These are phyloP conservation scores for Gymnopus androsaceus DNA, from an alignment of 1,284 basidiomycete species.

Conservation along the genomic window DNA sequence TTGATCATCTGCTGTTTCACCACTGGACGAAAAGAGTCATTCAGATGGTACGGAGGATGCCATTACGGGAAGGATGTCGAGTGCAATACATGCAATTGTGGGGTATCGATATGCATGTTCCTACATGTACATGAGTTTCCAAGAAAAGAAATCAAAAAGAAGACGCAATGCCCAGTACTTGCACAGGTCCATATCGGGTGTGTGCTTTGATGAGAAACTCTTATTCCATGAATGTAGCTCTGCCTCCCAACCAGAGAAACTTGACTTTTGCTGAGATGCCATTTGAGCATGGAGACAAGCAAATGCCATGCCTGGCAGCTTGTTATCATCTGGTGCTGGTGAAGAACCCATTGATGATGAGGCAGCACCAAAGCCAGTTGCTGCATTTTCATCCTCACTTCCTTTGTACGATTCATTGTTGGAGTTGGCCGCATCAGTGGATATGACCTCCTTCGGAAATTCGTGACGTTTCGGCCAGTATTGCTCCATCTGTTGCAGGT, in stretches of 20 bases:
- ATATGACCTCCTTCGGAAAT: too few species aligned
- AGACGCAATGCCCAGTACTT: background rate
- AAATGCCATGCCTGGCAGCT: background rate
- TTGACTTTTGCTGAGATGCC: background rate
- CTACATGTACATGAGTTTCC: background rate
- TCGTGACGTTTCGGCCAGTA: background rate
- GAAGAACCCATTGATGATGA: background rate
- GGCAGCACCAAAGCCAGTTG: background rate
- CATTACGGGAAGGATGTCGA: background rate
- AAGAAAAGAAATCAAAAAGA: background rate
- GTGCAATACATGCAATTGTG: background rate
- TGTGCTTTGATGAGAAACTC: background rate
- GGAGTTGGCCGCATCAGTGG: background rate
- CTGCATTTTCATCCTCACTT: background rate
- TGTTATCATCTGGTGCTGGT: background rate
- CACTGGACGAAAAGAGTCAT: background rate
- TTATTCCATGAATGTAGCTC: background rate
- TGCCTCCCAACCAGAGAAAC: background rate
- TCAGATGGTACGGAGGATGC: background rate
- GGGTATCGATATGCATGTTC: background rate
- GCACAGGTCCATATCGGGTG: background rate
- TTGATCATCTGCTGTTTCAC: background rate
- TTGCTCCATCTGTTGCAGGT: background rate
- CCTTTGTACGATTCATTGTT: background rate
- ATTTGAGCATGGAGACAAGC: background rate